phyloP scores from a whole-genome alignment of 176 grass and related monocot genomes.

The Zoysia pacifica region DNA sequence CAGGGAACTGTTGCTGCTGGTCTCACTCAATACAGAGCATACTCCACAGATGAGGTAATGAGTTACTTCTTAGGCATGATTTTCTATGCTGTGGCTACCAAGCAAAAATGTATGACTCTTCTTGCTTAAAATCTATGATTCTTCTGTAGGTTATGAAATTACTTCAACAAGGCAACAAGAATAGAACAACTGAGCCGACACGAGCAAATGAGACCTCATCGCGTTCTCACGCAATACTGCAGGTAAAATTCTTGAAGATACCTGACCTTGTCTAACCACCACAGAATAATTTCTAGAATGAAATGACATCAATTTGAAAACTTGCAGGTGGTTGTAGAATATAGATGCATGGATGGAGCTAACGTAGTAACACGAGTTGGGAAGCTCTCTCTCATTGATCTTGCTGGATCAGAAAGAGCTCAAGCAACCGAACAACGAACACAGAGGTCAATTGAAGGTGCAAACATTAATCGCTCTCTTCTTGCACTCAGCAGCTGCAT shows the following conservation, averaged over 20 bases:
- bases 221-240: slow-evolving; percentile 90
- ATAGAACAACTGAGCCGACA: slow-evolving; percentile 93
- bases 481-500: slow-evolving; percentile 93
- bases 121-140: slow-evolving; percentile 25
- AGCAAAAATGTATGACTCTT: slow-evolving; percentile 14
- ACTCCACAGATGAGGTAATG: slow-evolving; percentile 90
- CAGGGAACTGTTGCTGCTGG: slow-evolving; percentile 92
- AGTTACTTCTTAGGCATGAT: slow-evolving; percentile 27
- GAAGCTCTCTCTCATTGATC: slow-evolving; percentile 92
- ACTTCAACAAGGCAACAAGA: slow-evolving; percentile 96
- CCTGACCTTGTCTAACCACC: background rate
- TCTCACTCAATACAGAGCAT: slow-evolving; percentile 89
- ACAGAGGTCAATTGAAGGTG: slow-evolving; percentile 81
- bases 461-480: slow-evolving; percentile 94
- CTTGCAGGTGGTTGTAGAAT: slow-evolving; percentile 81
- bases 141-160: slow-evolving; percentile 81
- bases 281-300: slow-evolving; percentile 1
- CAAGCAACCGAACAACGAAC: slow-evolving; percentile 85
- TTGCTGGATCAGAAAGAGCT: slow-evolving; percentile 97
- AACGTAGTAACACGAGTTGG: slow-evolving; percentile 56
- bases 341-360: slow-evolving; percentile 62
- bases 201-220: slow-evolving; percentile 91
- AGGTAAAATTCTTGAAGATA: slow-evolving; percentile 51
- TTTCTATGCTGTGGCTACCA: slow-evolving; percentile 17
- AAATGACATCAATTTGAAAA: slow-evolving; percentile 12